Conservation (phyloP, 1,139 yeast species). For the Saccharomyces hybrid region DNA sequence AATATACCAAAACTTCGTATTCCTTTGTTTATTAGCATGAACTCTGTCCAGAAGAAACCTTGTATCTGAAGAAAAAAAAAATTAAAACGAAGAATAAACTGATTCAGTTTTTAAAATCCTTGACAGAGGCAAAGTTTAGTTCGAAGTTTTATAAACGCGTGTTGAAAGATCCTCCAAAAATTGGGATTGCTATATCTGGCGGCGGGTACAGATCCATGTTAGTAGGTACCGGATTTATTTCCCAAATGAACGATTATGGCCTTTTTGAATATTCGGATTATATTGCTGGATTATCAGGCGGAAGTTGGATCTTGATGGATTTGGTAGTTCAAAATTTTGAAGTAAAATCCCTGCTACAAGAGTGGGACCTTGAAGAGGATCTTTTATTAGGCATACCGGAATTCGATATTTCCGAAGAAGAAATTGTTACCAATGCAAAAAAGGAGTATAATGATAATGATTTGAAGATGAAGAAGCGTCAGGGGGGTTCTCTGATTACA, state of each 20-base stretch:
- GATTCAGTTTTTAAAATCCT: constrained; percentile 32
- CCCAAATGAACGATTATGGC: constrained; percentile 48
- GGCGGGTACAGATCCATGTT: constrained; percentile 69
- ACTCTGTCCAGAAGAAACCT: constrained; percentile 30
- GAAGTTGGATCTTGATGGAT: constrained; percentile 55
- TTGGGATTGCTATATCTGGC: constrained; percentile 60
- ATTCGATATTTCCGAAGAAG: constrained; percentile 29
- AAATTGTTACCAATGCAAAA: constrained; percentile 17
- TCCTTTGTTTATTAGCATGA: constrained; percentile 4
- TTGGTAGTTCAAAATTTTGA: constrained; percentile 42
- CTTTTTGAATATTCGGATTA: constrained; percentile 47
- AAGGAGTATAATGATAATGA: constrained; percentile 3
- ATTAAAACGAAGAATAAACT: constrained; percentile 32
- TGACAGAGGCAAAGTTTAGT: constrained; percentile 19
- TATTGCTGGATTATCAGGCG: constrained; percentile 63
- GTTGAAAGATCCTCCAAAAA: constrained; percentile 29
- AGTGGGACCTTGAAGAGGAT: constrained; percentile 44
- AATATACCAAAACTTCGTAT: background rate
- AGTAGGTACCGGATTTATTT: constrained; percentile 53
- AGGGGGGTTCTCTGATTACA: constrained; percentile 6
- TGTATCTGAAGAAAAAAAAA: constrained; percentile 35
- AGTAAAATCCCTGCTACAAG: constrained; percentile 30
- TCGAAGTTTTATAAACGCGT: background rate
- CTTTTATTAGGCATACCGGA: constrained; percentile 49
- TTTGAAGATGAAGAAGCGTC: constrained; percentile 9